Base-by-base conservation (phyloP, 768 basidiomycete genomes). In the Leccinum uliginosum region DNA sequence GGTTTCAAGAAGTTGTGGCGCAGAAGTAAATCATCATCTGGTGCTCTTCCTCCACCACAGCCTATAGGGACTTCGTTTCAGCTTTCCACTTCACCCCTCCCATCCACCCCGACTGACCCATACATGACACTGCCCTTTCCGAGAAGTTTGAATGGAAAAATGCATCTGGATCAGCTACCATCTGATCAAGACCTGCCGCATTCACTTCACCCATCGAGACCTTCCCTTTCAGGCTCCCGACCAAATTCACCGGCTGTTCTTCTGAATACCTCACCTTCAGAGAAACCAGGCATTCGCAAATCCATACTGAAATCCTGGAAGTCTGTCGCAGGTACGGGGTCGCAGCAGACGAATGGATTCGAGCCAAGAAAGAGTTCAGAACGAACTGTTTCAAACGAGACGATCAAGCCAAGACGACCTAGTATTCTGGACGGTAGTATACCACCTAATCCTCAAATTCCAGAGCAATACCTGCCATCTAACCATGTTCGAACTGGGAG, bases 1-100 rank as follows among this genome's bases (percentile, higher is more conserved):
- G 80, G 80, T 57, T 80, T 92, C 65, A 86, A 82, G 71, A 86
- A 82, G 59, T 67, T 93, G 21, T 93, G 91, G 90, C 82, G 87
- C 63, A 89, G 81, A 78, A 88, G 85, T 62, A 83, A 80, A 74
- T 61, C 63, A 48, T 65, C 67, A 15, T 74, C 78, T 27, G 66
- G 72, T 24, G 67, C 78, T 27, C 53, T 57, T 12, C 67, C 74
- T 21, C 75, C 74, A 50, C 68, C 3, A 70, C 73, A 3, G 29
- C 70, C 71, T 44, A 67, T 75, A 53, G 71, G 74, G 26, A 66
- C 77, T 46, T 77, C 76, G 4, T 67, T 68, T 57, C 65, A 67
- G 38, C 50, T 56, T 23, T 53, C 67, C 24, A 47, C 58, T 51
- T 65, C 69, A n/a, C 62, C 70, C 3, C 58, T 65, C 17, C 69